Conservation (phyloP, 2,329 filamentous ascomycete species). For the Fusarium concolor region DNA sequence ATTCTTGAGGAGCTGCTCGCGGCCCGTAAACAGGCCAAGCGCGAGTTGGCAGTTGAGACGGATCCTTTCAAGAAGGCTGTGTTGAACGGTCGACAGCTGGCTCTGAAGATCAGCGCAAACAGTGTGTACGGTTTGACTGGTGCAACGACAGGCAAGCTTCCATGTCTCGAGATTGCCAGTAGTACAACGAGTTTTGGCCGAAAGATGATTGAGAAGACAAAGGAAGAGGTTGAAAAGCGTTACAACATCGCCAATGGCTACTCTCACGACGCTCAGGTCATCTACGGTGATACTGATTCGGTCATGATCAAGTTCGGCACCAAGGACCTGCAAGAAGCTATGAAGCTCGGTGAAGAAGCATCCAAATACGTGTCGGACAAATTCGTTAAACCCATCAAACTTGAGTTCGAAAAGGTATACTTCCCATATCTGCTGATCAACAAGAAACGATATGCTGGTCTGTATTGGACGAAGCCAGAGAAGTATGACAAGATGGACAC, state of each 20-base stretch:
- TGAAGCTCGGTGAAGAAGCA: conserved; percentile 96
- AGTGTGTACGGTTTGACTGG: conserved; percentile 97
- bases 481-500: conserved; percentile 99
- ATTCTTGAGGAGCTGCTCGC: conserved; percentile 93
- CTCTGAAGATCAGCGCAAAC: conserved; percentile 96
- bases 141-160: conserved; percentile 94
- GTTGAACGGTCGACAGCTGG: conserved; percentile 94
- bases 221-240: conserved; percentile 89
- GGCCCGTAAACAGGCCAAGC: conserved; percentile 96
- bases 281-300: conserved; percentile 98
- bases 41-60: conserved; percentile 86
- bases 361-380: conserved; percentile 89
- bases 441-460: conserved; percentile 98
- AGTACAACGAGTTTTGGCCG: conserved; percentile 97
- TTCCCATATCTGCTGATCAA: conserved; percentile 98
- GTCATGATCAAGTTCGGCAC: conserved; percentile 99
- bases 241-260: conserved; percentile 97
- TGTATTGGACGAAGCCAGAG: conserved; percentile 94
- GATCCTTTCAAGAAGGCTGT: conserved; percentile 99
- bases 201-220: conserved; percentile 99
- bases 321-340: conserved; percentile 84
- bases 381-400: conserved; percentile 96
- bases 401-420: conserved; percentile 99
- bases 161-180: conserved; percentile 93
- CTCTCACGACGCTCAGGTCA: conserved; percentile 92